Percentiles rank a stretch among this genome's conserved stretches.
Evolutionary conservation across 202 grass and related monocot genomes (phyloP).

Genomic region (Musa balbisiana): DNA sequence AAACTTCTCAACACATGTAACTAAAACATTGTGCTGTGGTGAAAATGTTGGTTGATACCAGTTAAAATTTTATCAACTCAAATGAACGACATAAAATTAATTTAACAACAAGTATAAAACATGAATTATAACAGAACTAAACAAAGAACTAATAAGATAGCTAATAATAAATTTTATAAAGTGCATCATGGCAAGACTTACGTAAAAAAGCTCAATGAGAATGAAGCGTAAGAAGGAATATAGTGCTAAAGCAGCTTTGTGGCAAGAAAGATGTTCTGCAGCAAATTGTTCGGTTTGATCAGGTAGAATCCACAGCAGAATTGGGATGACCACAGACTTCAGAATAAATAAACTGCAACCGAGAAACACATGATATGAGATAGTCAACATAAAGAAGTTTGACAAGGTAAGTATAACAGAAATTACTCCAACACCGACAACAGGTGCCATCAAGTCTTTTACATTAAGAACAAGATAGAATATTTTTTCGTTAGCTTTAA

Average conservation of each 20-base stretch:
- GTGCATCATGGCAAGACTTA: conserved; percentile 37
- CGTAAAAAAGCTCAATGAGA: conserved; percentile 87
- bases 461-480: neutral
- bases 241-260: conserved; percentile 23
- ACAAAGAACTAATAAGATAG: neutral
- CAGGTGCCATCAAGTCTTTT: neutral
- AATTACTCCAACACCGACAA: neutral
- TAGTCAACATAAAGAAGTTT: conserved; percentile 1
- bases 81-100: neutral
- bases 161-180: neutral
- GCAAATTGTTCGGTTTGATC: conserved; percentile 42
- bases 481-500: neutral
- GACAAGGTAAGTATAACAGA: neutral
- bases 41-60: neutral
- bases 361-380: conserved; percentile 6
- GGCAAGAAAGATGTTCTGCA: conserved; percentile 41
- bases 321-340: conserved; percentile 80
- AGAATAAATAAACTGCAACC: conserved; percentile 68
- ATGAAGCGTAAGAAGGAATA: conserved; percentile 64
- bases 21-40: neutral
- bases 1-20: neutral
- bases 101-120: neutral
- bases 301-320: conserved; percentile 77
- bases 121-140: neutral
- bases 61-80: neutral